Conservation (phyloP, 1,284 basidiomycete genomes). For the Microbotryomycetes sp. region DNA sequence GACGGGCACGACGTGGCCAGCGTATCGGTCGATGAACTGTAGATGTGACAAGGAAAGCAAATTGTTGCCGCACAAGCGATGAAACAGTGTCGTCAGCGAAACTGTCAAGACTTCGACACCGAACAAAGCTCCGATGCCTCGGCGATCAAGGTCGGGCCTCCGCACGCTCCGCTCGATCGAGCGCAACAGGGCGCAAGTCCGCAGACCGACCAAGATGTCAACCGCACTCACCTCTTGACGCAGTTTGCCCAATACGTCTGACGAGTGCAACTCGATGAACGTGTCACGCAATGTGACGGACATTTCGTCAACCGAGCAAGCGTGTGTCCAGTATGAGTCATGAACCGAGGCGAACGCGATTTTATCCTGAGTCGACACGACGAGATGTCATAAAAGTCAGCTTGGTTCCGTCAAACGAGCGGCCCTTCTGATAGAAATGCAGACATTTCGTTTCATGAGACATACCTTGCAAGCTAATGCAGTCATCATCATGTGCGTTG, state of each 20-base stretch:
- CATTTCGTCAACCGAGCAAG: constrained; percentile 81
- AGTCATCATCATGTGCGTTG: constrained; percentile 97
- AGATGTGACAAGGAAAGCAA: too few species aligned
- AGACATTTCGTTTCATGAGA: constrained; percentile 23
- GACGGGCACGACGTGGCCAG: constrained; percentile 65
- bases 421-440: not conserved
- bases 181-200: not conserved
- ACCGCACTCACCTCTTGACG: constrained; percentile 45
- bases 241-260: constrained; percentile 63
- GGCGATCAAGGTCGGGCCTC: not conserved
- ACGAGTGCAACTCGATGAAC: constrained; percentile 85
- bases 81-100: too few species aligned
- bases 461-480: constrained; percentile 79
- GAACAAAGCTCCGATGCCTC: not conserved
- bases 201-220: constrained; percentile 9
- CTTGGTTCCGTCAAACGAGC: not conserved
- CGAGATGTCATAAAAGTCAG: not conserved
- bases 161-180: constrained; percentile 2
- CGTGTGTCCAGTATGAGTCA: constrained; percentile 99
- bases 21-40: constrained; percentile 73
- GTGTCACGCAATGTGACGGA: constrained; percentile 82
- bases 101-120: not conserved
- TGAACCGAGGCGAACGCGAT: constrained; percentile 92
- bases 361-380: constrained; percentile 52
- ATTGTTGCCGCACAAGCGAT: too few species aligned